Conservation (phyloP, 805 yeast genomes). For the Phaffomyces thermotolerans region DNA sequence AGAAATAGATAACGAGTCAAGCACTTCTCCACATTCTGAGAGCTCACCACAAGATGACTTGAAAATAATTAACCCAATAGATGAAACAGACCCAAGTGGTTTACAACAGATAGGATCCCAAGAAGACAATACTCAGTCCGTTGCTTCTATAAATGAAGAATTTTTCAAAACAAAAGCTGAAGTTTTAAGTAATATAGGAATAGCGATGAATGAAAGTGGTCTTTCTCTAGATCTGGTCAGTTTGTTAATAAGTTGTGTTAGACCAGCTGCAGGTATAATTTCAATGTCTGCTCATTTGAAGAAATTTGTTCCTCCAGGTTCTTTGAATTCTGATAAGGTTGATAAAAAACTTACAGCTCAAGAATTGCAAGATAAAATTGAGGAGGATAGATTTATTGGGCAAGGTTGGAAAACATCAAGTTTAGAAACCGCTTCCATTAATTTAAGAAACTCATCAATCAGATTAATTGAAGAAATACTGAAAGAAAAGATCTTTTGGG, state of each 20-base stretch:
- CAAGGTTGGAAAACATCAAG: constrained; percentile 83
- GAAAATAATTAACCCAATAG: neutral
- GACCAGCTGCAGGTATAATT: constrained; percentile 80
- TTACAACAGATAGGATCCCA: neutral
- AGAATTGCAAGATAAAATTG: constrained; percentile 19
- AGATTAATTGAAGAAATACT: constrained; percentile 46
- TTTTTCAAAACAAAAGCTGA: constrained; percentile 47
- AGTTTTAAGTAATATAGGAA: constrained; percentile 43
- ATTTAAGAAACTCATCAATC: constrained; percentile 43
- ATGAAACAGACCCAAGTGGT: too few species aligned
- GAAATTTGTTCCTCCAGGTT: constrained; percentile 68
- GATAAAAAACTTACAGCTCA: constrained; percentile 13
- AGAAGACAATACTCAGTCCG: neutral
- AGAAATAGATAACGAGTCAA: constrained; percentile 7
- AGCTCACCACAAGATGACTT: too few species aligned
- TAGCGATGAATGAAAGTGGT: constrained; percentile 85
- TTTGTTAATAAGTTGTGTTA: constrained; percentile 64
- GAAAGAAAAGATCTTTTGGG: constrained; percentile 68
- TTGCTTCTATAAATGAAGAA: constrained; percentile 22
- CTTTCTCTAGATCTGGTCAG: constrained; percentile 84
- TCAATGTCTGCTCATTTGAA: constrained; percentile 84
- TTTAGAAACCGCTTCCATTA: constrained; percentile 44
- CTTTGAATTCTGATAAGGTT: constrained; percentile 46
- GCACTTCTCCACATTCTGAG: too few species aligned
- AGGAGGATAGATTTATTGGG: constrained; percentile 23